Conservation (phyloP, 192 early-diverging fungal species). For the Gonapodya prolifera region DNA sequence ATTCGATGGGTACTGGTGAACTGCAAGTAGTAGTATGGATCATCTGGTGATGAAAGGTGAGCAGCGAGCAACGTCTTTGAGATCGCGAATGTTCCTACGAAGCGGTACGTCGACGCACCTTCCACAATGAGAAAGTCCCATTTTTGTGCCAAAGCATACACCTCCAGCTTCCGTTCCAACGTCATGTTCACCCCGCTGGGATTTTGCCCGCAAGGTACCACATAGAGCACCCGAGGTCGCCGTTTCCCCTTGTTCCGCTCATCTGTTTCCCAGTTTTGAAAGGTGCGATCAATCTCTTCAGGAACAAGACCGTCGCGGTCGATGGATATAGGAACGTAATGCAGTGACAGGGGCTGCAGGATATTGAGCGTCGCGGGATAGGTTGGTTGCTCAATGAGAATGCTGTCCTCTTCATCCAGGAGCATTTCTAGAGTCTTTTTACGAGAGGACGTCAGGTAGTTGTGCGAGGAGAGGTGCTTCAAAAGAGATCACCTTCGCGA, state of each 20-base stretch:
- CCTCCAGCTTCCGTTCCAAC: constrained; percentile 57
- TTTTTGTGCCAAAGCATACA: constrained; percentile 65
- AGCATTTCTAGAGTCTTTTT: constrained; percentile 38
- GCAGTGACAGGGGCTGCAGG: constrained; percentile 32
- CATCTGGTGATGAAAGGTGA: no score
- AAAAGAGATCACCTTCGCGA: not conserved
- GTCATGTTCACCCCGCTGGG: constrained; percentile 81
- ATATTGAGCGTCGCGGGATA: constrained; percentile 50
- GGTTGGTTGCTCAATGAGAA: constrained; percentile 52
- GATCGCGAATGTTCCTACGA: no score
- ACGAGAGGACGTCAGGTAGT: not conserved
- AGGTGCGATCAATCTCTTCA: constrained; percentile 30
- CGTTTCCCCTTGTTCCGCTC: constrained; percentile 11
- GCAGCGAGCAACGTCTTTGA: no score
- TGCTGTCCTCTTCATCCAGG: constrained; percentile 37
- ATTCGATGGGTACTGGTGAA: constrained; percentile 30
- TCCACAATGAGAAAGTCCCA: constrained; percentile 82
- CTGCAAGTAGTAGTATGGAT: constrained; percentile 92
- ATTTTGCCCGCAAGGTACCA: constrained; percentile 78
- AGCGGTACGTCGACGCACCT: not conserved
- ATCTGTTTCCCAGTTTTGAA: constrained; percentile 24
- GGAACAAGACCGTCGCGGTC: constrained; percentile 54
- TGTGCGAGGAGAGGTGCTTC: not conserved
- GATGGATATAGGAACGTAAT: constrained; percentile 33
- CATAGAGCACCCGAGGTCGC: constrained; percentile 44